Evolutionary conservation across 2,329 filamentous ascomycete species (phyloP), one percentile per base, ranked within the genome.

Genomic region (Fusarium euwallaceae): DNA sequence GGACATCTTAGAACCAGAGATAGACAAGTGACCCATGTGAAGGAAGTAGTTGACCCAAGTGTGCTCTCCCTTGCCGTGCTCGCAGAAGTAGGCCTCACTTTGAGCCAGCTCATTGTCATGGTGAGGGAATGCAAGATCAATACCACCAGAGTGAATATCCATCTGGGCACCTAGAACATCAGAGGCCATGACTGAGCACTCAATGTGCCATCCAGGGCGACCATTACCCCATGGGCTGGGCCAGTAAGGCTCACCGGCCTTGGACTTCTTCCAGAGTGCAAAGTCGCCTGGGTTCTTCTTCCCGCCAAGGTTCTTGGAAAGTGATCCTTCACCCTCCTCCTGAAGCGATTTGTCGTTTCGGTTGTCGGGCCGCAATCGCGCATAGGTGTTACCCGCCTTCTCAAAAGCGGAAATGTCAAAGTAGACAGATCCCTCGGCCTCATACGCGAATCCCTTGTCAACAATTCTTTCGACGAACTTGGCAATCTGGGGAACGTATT

Each of bases 31-130:
- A 0, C 96, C 96, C 93, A 97, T 98, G 81, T 98, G 96, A 17
- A 98, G 81, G 84, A 98, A 98, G 84, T 98, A 97, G 81, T 97
- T 97, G 61, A 98, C 94, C 96, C 96, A 98, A 69, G 94, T 94
- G 76, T 90, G 88, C 76, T 88, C 86, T 56, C 82, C 84, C 80
- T 88, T 87, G 43, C 80, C 83, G 64, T 87, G 82, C 45, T 87
- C 78, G 78, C 85, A 87, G 78, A 94, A 97, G 82, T 94, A 96
- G n/a, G 94, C 95, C 82, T 97, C 95, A 73, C 92, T 95, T 82
- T 98, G 95, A 1, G 95, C 95, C 75, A 98, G 85, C 82, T 98
- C 96, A 78, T 98, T 98, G 82, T 97, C 95, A 83, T 95, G 95
- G 82, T 98, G 95, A 0, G 95, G 95, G 82, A 98, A 98, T 0